Conservation (phyloP, 2,329 filamentous ascomycete species). For the Phaeosphaeriaceae sp. region DNA sequence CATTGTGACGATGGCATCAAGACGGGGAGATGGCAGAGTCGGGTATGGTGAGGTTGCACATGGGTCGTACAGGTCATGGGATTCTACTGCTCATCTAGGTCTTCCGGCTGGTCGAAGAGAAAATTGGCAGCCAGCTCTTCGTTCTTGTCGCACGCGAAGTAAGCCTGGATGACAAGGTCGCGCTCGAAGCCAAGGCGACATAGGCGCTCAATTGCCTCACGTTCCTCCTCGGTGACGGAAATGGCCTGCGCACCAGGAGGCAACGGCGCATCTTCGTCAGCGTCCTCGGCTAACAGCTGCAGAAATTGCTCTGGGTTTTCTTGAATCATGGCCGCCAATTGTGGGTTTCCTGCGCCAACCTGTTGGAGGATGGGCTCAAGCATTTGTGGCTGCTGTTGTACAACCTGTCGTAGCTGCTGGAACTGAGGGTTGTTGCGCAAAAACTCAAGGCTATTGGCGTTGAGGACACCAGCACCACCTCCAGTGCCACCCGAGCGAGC, state of each 20-base stretch:
- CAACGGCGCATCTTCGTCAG: conserved; percentile 80
- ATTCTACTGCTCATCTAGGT: conserved; percentile 65
- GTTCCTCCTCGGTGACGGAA: conserved; percentile 91
- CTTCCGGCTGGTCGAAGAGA: conserved; percentile 94
- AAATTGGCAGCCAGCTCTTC: conserved; percentile 98
- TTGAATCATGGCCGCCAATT: conserved; percentile 89
- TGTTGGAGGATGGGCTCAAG: conserved; percentile 97
- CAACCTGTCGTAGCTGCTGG: conserved; percentile 94
- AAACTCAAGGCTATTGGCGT: conserved; percentile 85
- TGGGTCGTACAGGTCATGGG: conserved; percentile 18
- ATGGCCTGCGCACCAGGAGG: conserved; percentile 90
- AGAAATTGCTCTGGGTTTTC: conserved; percentile 94
- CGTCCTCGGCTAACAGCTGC: conserved; percentile 85
- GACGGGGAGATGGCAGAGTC: conserved; percentile 21
- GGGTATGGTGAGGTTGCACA: conserved; percentile 33
- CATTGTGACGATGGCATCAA: conserved; percentile 30
- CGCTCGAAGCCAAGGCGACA: conserved; percentile 92
- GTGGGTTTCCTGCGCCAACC: conserved; percentile 91
- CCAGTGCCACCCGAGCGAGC: conserved; percentile 56
- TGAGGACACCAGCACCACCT: conserved; percentile 54
- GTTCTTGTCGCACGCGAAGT: conserved; percentile 99
- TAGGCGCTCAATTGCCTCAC: conserved; percentile 93
- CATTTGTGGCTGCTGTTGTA: conserved; percentile 98
- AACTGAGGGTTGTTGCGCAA: conserved; percentile 95
- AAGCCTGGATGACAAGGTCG: conserved; percentile 94